Conservation (phyloP, 768 basidiomycete species). For the Serendipita sp. region DNA sequence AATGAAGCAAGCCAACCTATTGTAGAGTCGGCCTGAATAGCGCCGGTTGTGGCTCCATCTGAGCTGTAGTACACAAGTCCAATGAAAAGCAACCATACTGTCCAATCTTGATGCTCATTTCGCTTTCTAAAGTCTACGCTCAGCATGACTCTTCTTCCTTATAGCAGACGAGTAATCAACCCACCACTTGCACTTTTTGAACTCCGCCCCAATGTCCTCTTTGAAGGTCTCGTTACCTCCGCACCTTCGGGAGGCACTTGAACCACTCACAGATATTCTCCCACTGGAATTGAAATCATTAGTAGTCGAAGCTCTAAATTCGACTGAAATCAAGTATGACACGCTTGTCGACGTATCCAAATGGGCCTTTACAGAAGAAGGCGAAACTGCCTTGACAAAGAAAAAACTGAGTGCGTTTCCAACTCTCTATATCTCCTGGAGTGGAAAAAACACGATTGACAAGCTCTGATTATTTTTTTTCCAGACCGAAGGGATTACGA, state of each 20-base stretch:
- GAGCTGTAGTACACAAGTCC: no score
- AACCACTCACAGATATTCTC: neutral
- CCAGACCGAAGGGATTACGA: neutral
- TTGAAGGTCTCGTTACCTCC: neutral
- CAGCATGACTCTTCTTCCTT: conserved; percentile 17
- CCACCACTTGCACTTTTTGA: neutral
- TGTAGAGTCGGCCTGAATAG: neutral
- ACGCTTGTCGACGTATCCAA: neutral
- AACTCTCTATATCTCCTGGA: neutral
- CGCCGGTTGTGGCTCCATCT: no score
- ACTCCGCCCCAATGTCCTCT: neutral
- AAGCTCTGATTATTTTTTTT: no score
- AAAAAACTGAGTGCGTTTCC: neutral
- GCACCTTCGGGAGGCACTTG: neutral
- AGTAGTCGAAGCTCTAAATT: neutral
- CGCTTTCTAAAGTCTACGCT: neutral
- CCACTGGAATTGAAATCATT: neutral
- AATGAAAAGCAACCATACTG: neutral
- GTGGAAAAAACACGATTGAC: neutral
- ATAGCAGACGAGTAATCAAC: conserved; percentile 20
- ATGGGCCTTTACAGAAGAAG: neutral
- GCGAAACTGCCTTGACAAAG: neutral
- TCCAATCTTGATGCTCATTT: neutral
- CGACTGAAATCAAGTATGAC: neutral
- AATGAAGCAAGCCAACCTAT: conserved; percentile 41